A percentile compares a stretch with the other conserved stretches of the same genome.
Conservation (phyloP, 2,329 filamentous ascomycete genomes). For the Fusarium robinianum region DNA sequence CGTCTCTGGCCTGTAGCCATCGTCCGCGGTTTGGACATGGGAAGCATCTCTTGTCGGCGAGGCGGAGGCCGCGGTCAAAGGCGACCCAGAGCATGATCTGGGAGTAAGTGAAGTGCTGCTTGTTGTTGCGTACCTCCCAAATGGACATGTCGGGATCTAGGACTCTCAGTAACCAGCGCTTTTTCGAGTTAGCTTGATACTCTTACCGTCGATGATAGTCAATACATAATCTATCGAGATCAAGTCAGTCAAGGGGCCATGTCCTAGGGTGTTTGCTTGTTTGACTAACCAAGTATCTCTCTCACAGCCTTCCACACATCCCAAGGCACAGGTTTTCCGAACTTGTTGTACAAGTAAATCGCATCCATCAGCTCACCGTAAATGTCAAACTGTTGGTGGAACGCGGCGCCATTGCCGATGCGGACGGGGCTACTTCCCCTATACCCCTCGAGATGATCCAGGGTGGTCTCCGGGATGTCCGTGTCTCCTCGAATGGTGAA, state of each 20-base stretch:
- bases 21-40: constrained; percentile 70
- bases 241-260: constrained; percentile 1
- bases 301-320: constrained; percentile 75
- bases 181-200: too few relatives aligned
- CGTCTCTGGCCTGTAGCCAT: constrained; percentile 70
- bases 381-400: constrained; percentile 77
- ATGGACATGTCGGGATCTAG: constrained; percentile 77
- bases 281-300: constrained; percentile 59
- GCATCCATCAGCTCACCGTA: constrained; percentile 79
- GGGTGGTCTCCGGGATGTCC: constrained; percentile 71
- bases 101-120: constrained; percentile 80
- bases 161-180: background rate
- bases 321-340: constrained; percentile 76
- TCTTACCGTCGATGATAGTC: constrained; percentile 62
- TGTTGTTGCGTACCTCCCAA: constrained; percentile 77
- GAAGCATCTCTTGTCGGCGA: constrained; percentile 75
- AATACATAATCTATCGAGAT: constrained; percentile 67
- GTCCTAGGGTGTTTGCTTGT: accelerated
- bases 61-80: constrained; percentile 73
- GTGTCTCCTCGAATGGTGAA: constrained; percentile 77
- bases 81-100: constrained; percentile 85
- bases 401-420: constrained; percentile 77
- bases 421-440: constrained; percentile 71
- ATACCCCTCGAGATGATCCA: constrained; percentile 74
- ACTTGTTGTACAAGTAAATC: constrained; percentile 80